Percentiles rank a stretch among this genome's conserved stretches.
Conservation (phyloP, 805 yeast genomes). For the Candida vartiovaarae region DNA sequence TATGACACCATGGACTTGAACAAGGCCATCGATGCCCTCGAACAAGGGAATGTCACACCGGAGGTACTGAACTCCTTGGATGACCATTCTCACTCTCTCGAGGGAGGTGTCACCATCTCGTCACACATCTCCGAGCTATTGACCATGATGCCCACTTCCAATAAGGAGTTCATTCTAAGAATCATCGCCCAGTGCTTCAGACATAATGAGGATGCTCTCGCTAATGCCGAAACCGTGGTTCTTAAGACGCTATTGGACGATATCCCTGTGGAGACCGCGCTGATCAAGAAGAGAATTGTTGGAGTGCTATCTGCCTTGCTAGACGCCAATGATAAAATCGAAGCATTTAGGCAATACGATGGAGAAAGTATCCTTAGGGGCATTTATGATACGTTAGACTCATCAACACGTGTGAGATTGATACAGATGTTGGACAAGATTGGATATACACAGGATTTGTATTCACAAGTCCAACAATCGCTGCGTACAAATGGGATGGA, state of each 20-base stretch:
- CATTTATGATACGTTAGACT: constrained; percentile 17
- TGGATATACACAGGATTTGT: constrained; percentile 9
- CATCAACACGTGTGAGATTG: constrained; percentile 30
- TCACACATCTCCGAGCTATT: background rate
- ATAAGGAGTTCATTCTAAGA: constrained; percentile 48
- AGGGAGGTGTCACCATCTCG: background rate
- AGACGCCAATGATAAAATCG: constrained; percentile 9
- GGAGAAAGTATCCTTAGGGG: constrained; percentile 18
- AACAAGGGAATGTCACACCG: background rate
- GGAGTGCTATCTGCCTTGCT: constrained; percentile 46
- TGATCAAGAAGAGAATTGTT: constrained; percentile 39
- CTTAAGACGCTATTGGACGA: constrained; percentile 6
- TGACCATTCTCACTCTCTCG: background rate
- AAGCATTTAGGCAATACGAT: constrained; percentile 9
- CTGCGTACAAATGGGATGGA: constrained; percentile 21
- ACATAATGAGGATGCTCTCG: constrained; percentile 61
- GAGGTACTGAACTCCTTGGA: background rate
- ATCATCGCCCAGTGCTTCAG: constrained; percentile 62
- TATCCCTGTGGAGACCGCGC: constrained; percentile 19
- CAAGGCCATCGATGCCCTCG: background rate
- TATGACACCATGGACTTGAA: background rate
- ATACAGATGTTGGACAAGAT: constrained; percentile 32
- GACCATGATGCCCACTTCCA: background rate
- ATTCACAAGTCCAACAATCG: constrained; percentile 13
- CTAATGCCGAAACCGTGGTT: constrained; percentile 25